These are phyloP conservation scores for Pleoardoris graminearum DNA, from an alignment of 2,329 filamentous ascomycete species.

Conservation along the genomic window DNA sequence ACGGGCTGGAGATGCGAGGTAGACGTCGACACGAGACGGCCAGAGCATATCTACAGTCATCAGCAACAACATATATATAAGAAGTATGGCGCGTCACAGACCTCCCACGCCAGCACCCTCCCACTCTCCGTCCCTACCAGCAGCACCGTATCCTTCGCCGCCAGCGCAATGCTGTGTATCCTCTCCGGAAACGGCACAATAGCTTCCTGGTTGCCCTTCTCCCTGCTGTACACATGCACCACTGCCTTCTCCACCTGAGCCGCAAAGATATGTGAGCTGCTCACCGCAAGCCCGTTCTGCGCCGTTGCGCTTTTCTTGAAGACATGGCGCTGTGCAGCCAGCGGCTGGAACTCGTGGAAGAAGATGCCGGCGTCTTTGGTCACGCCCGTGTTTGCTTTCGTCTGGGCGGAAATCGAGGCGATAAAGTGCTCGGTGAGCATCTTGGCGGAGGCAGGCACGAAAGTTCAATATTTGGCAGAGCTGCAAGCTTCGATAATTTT, in stretches of 20 bases:
- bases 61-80: constrained; percentile 6
- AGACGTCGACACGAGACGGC: constrained; percentile 73
- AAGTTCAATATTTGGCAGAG: neutral
- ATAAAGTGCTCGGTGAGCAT: constrained; percentile 58
- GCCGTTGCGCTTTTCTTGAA: constrained; percentile 94
- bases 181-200: constrained; percentile 85
- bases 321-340: constrained; percentile 70
- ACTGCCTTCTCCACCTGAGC: constrained; percentile 91
- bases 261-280: constrained; percentile 81
- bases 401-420: constrained; percentile 51
- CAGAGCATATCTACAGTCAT: constrained; percentile 66
- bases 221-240: constrained; percentile 86
- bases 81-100: constrained; percentile 53
- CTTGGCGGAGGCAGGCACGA: constrained; percentile 12
- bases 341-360: constrained; percentile 78
- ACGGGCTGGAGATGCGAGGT: constrained; percentile 80
- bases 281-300: constrained; percentile 77
- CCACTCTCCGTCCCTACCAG: constrained; percentile 83
- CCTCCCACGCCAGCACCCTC: constrained; percentile 90
- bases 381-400: constrained; percentile 51
- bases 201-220: constrained; percentile 84
- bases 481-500: constrained; percentile 14
- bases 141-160: constrained; percentile 68
- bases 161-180: constrained; percentile 76
- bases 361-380: constrained; percentile 85